phyloP scores from a whole-genome alignment of 139 green algal species.

The Monoraphidium neglectum region DNA sequence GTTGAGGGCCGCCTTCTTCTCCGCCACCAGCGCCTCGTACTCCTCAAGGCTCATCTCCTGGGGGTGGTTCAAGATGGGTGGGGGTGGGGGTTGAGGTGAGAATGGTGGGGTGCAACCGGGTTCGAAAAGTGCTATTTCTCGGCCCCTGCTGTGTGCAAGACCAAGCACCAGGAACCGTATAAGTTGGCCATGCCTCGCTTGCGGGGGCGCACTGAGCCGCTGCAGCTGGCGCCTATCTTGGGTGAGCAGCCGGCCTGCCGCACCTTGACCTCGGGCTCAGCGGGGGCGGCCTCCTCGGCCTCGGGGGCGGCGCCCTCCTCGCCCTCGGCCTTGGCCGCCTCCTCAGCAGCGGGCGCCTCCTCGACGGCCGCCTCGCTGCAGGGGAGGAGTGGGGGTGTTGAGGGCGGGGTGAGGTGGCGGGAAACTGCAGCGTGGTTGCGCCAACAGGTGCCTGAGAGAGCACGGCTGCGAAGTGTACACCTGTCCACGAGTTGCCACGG shows the following conservation, averaged over 20 bases:
- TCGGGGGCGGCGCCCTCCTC: slow-evolving; percentile 2
- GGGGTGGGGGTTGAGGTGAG: not conserved
- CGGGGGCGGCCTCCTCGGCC: slow-evolving; percentile 21
- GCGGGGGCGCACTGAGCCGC: not conserved
- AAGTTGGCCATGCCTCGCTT: too few relatives aligned
- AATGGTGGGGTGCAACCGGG: not conserved
- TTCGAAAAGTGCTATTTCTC: too few relatives aligned
- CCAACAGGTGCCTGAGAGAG: too few relatives aligned
- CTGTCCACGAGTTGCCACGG: too few relatives aligned
- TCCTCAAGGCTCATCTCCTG: slow-evolving; percentile 77
- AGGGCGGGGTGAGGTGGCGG: too few relatives aligned
- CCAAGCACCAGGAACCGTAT: too few relatives aligned
- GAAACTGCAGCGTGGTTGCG: too few relatives aligned
- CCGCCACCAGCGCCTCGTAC: slow-evolving; percentile 71
- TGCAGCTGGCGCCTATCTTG: not conserved
- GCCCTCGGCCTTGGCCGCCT: slow-evolving; percentile 31
- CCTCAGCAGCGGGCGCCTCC: slow-evolving; percentile 31
- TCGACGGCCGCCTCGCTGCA: not conserved
- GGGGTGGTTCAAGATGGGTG: not conserved
- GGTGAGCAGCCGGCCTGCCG: not conserved
- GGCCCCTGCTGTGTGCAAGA: too few relatives aligned
- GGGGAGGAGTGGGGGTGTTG: not conserved
- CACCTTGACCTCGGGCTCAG: slow-evolving; percentile 48
- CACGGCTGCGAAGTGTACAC: too few relatives aligned
- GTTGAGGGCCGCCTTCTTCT: slow-evolving; percentile 81